phyloP scores from a whole-genome alignment of 1,139 yeast species.

The Suhomyces yuchorum region DNA sequence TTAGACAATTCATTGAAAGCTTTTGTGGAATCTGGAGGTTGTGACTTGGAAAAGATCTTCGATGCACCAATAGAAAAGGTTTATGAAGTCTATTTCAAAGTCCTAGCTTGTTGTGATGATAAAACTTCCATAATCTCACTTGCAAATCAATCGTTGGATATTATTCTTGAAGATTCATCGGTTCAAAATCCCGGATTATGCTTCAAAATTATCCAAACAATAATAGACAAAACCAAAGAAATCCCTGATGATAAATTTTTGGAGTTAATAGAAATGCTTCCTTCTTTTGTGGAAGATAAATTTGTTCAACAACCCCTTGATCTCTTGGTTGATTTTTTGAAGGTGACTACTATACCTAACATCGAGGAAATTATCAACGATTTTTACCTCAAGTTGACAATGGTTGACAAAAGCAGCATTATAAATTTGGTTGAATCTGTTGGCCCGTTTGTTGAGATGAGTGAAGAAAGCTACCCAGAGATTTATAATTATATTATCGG shows the following conservation, averaged over 20 bases:
- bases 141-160: conserved; percentile 23
- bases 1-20: background rate
- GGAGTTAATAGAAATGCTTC: conserved; percentile 21
- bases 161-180: conserved; percentile 19
- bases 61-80: conserved; percentile 1
- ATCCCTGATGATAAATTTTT: background rate
- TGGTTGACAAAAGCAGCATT: conserved; percentile 10
- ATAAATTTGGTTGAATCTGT: conserved; percentile 12
- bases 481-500: conserved; percentile 14
- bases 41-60: background rate
- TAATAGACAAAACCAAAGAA: conserved; percentile 4
- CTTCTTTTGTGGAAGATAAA: conserved; percentile 31
- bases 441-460: conserved; percentile 3
- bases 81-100: conserved; percentile 6
- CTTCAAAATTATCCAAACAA: conserved; percentile 15
- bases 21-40: conserved; percentile 1
- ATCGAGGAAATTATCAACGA: conserved; percentile 31
- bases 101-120: background rate
- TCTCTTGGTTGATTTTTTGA: conserved; percentile 20
- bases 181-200: conserved; percentile 19
- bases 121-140: conserved; percentile 13
- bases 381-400: conserved; percentile 30
- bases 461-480: conserved; percentile 12
- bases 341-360: conserved; percentile 1
- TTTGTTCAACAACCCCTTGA: conserved; percentile 29